A percentile compares a stretch with the other conserved stretches of the same genome.
Evolutionary conservation across 371 early-diverging fungal genomes (phyloP).

Genomic region (Lichtheimia ornata): DNA sequence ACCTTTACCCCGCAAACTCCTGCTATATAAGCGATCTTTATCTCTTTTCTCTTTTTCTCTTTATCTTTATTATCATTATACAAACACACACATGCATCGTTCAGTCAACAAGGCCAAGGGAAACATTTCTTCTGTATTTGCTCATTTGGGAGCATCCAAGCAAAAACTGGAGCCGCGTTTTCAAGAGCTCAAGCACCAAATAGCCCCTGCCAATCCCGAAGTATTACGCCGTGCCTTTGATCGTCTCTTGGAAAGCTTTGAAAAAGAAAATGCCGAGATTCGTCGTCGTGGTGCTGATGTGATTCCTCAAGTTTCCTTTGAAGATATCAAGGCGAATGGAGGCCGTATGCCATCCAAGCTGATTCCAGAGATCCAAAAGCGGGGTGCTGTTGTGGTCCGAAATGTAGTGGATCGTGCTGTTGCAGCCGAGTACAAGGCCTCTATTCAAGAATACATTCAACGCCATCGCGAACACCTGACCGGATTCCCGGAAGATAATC

Average conservation of each 20-base stretch:
- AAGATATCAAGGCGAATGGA: conserved; percentile 30
- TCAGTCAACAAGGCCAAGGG: conserved; percentile 30
- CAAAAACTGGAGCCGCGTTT: conserved; percentile 27
- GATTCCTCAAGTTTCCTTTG: conserved; percentile 30
- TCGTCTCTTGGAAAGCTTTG: conserved; percentile 23
- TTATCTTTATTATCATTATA: background rate
- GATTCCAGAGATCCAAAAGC: conserved; percentile 23
- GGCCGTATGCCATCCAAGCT: conserved; percentile 32
- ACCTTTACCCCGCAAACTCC: too few species aligned
- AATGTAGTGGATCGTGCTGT: conserved; percentile 28
- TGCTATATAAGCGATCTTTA: too few species aligned
- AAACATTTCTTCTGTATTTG: conserved; percentile 43
- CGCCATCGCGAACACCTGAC: conserved; percentile 22
- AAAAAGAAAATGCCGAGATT: conserved; percentile 30
- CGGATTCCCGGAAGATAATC: conserved; percentile 37
- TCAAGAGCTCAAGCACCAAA: conserved; percentile 24
- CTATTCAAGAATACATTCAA: conserved; percentile 30
- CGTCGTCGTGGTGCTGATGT: conserved; percentile 28
- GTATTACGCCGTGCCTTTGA: conserved; percentile 29
- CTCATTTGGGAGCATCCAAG: conserved; percentile 32
- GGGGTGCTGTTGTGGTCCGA: conserved; percentile 38
- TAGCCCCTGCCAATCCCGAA: conserved; percentile 23
- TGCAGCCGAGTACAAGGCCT: conserved; percentile 33
- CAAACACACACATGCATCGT: conserved; percentile 9
- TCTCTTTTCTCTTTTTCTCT: too few species aligned